These are phyloP conservation scores for Fusarium tjaetaba DNA, from an alignment of 2,329 filamentous ascomycete species.

Conservation along the genomic window DNA sequence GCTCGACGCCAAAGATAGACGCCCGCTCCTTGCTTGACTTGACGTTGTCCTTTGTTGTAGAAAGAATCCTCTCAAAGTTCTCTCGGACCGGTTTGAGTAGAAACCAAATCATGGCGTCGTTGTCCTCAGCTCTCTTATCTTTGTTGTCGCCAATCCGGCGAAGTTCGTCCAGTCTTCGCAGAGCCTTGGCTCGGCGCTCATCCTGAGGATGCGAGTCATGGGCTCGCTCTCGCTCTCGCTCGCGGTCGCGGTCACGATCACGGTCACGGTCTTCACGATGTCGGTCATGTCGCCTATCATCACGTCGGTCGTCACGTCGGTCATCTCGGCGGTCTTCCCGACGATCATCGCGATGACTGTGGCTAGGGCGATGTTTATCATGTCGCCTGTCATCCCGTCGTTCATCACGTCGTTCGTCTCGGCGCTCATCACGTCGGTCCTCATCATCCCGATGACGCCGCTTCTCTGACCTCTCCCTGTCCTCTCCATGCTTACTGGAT, in stretches of 20 bases:
- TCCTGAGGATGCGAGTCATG: conserved; percentile 48
- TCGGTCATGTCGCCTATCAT: conserved; percentile 32
- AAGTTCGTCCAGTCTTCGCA: conserved; percentile 55
- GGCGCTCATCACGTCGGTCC: conserved; percentile 37
- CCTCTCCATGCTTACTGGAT: conserved; percentile 50
- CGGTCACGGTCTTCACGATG: conserved; percentile 39
- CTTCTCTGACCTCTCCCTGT: conserved; percentile 48
- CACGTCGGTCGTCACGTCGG: conserved; percentile 36
- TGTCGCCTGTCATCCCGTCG: conserved; percentile 34
- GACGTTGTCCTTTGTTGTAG: conserved; percentile 70
- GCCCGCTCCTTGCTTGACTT: conserved; percentile 71
- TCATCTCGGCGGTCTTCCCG: conserved; percentile 32
- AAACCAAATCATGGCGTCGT: conserved; percentile 59
- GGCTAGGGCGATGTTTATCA: conserved; percentile 37
- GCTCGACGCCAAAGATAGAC: conserved; percentile 67
- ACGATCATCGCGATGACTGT: conserved; percentile 33
- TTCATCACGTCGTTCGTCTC: neutral
- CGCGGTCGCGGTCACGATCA: conserved; percentile 36
- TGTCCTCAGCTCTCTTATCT: conserved; percentile 57
- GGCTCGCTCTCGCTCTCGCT: conserved; percentile 39
- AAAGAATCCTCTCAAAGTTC: conserved; percentile 68
- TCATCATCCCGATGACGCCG: conserved; percentile 40
- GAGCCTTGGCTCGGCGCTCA: conserved; percentile 54
- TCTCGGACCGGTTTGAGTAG: conserved; percentile 67
- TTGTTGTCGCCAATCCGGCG: conserved; percentile 60